Evolutionary conservation across 2,329 filamentous ascomycete genomes (phyloP), one percentile per base, ranked within the genome.

Genomic region (Bipolaris bicolor): DNA sequence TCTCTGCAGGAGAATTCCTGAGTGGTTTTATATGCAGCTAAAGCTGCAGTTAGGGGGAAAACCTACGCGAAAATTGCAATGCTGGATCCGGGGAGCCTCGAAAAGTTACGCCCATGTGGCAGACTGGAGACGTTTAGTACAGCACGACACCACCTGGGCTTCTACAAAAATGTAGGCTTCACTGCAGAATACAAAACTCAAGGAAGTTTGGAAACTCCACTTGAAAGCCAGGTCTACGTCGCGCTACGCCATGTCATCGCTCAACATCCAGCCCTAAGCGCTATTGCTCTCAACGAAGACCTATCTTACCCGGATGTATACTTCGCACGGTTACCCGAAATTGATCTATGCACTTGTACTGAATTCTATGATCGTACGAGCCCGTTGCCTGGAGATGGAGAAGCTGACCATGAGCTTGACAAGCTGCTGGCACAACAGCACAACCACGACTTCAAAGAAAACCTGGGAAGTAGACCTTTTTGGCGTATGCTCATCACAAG

Each of bases 61-160:
- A 6, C 7, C 5, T 24, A 41, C 3, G 18, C n/a, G n/a, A 20
- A 15, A 9, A 20, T 7, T 20, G n/a, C n/a, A 9, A 46, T 46
- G 43, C 3, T 3, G 10, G n/a, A 46, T 18, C 18, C 3, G 1
- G 10, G 15, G 5, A 52, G 48, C 5, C 39, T 69, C 9, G 52
- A 67, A 36, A 67, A 52, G 34, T 47, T 69, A 15, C 62, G 67
- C 13, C 52, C 61, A 20, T 68, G 65, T 36, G 67, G 80, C 41
- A 72, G 70, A 20, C 63, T 81, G 39, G 80, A 83, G 66, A 76
- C 78, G 44, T 79, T 76, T 63, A 81, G 78, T 5, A 79, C 78
- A 1, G 62, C 75, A 7, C 75, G 78, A 34, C 78, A 82, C 50
- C 67, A 79, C 47, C 60, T 80, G 3, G 70, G 71, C 0, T 78